Evolutionary conservation across 345 rosid genomes (phyloP).

Genomic region (Arabis hirsuta): DNA sequence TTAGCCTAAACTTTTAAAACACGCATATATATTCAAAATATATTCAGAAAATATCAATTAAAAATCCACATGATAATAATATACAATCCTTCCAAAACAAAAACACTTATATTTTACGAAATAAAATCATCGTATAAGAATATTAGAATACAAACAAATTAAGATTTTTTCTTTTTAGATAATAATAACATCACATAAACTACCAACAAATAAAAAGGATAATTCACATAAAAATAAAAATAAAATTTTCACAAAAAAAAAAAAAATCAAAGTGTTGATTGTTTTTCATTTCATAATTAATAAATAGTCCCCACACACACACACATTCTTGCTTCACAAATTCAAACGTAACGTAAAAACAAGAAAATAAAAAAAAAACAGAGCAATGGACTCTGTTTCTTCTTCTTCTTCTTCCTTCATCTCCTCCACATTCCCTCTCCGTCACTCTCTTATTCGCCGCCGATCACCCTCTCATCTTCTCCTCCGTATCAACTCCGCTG

Average conservation of each 20-base stretch:
- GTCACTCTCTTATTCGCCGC: slow-evolving; percentile 19
- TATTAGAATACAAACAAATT: background rate
- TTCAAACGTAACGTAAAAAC: slow-evolving; percentile 17
- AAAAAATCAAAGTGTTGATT: background rate
- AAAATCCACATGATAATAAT: background rate
- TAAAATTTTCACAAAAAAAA: background rate
- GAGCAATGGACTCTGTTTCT: slow-evolving; percentile 47
- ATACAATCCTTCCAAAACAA: background rate
- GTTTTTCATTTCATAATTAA: background rate
- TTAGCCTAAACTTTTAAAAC: background rate
- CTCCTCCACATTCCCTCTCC: slow-evolving; percentile 34
- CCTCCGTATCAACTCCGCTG: slow-evolving; percentile 42
- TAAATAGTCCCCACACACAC: slow-evolving; percentile 39
- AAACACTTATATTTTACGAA: background rate
- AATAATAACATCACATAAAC: slow-evolving; percentile 19
- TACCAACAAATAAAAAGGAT: slow-evolving; percentile 21
- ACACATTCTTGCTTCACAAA: slow-evolving; percentile 26
- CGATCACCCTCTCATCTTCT: slow-evolving; percentile 21
- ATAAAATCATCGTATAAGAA: slow-evolving; percentile 2
- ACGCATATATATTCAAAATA: background rate
- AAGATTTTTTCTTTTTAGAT: background rate
- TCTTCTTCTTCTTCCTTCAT: slow-evolving; percentile 41
- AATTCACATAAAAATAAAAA: slow-evolving; percentile 29
- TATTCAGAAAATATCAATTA: no score
- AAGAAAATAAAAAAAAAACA: slow-evolving; percentile 4